Percentiles rank a stretch among this genome's conserved stretches.
phyloP scores from a whole-genome alignment of 164 flowering plant species.

The Vitis riparia region DNA sequence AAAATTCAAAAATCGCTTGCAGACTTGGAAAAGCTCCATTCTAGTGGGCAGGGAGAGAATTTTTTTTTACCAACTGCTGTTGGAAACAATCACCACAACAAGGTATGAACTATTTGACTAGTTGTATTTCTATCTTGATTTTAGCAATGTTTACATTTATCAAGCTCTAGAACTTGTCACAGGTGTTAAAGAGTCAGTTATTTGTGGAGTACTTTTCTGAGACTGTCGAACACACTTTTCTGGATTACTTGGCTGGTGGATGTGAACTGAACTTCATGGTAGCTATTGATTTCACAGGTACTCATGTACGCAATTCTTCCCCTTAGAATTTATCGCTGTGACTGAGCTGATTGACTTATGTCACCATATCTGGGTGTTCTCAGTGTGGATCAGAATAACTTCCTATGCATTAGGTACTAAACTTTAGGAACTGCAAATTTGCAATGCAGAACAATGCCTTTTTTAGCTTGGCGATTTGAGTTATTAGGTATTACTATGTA shows the following conservation, averaged over 20 bases:
- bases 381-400: not conserved
- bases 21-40: conserved; percentile 65
- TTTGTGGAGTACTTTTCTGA: conserved; percentile 68
- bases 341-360: not conserved
- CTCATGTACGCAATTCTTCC: conserved; percentile 1
- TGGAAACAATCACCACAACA: conserved; percentile 53
- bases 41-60: conserved; percentile 48
- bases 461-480: not conserved
- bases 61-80: conserved; percentile 48
- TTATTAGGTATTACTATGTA: not conserved
- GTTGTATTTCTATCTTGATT: not conserved
- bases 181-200: conserved; percentile 68
- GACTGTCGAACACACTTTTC: conserved; percentile 57
- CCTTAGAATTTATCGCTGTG: not conserved
- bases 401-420: not conserved
- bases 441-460: not conserved
- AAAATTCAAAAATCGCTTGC: conserved; percentile 65
- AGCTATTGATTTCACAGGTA: conserved; percentile 91
- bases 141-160: conserved; percentile 2
- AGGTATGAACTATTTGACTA: conserved; percentile 39
- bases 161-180: conserved; percentile 5
- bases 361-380: not conserved
- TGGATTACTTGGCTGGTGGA: conserved; percentile 80
- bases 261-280: conserved; percentile 87
- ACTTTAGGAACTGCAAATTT: not conserved